A percentile compares a stretch with the other conserved stretches of the same genome.
Conservation (phyloP, 2,329 filamentous ascomycete genomes). For the Thermothelomyces thermophilus region DNA sequence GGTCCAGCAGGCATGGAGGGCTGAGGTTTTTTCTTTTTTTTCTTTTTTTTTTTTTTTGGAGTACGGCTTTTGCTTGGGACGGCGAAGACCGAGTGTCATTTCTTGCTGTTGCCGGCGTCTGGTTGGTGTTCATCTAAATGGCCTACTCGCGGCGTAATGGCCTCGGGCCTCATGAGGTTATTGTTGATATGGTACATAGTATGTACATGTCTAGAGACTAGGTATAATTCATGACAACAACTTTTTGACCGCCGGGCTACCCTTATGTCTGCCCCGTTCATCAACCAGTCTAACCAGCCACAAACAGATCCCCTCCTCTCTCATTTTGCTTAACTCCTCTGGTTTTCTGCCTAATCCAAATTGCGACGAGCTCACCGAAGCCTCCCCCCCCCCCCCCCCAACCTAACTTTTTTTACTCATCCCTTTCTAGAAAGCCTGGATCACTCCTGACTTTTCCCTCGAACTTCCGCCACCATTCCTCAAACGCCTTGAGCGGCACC, state of each 20-base stretch:
- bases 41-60: too few relatives aligned
- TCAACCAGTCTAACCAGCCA: too few relatives aligned
- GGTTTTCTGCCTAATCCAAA: too few relatives aligned
- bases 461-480: slow-evolving; percentile 98
- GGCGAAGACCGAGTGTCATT: slow-evolving; percentile 4
- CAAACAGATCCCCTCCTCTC: too few relatives aligned
- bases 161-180: background rate
- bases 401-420: slow-evolving; percentile 17
- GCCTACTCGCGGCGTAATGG: background rate
- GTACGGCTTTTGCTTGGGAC: background rate
- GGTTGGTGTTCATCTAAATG: background rate
- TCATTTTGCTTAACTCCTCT: slow-evolving; percentile 35
- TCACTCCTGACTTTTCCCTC: slow-evolving; percentile 79
- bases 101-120: slow-evolving; percentile 1
- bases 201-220: slow-evolving; percentile 8
- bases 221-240: slow-evolving; percentile 1
- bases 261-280: background rate
- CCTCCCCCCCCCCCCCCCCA: background rate
- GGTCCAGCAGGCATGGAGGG: slow-evolving; percentile 6
- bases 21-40: too few relatives aligned
- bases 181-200: slow-evolving; percentile 11
- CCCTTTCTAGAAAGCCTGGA: slow-evolving; percentile 77
- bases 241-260: background rate
- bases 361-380: too few relatives aligned
- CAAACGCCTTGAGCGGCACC: slow-evolving; percentile 88